Percentiles rank a stretch among this genome's conserved stretches.
phyloP scores from a whole-genome alignment of 495 filamentous ascomycete species.

The Mytilinidion resinicola region DNA sequence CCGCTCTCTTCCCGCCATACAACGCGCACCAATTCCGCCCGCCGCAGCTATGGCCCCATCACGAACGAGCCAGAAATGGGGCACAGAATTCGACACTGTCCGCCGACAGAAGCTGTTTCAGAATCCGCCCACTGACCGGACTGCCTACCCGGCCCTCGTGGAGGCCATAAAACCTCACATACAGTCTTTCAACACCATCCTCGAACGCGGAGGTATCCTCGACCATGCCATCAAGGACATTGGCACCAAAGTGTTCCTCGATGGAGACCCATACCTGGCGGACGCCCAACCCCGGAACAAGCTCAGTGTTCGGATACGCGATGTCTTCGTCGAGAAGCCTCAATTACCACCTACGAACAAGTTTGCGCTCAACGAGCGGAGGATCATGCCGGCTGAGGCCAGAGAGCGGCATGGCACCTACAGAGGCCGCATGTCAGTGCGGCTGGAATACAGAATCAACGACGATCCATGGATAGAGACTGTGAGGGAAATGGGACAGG shows the following conservation, averaged over 20 bases:
- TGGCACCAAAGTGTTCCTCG: constrained; percentile 78
- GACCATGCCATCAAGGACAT: constrained; percentile 78
- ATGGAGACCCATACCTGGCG: constrained; percentile 51
- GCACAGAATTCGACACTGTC: constrained; percentile 71
- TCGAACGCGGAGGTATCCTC: constrained; percentile 62
- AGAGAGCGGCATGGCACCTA: constrained; percentile 91
- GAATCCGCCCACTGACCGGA: constrained; percentile 76
- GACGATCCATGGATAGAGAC: constrained; percentile 73
- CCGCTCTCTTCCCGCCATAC: neutral
- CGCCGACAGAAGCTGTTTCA: constrained; percentile 80
- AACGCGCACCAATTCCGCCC: constrained; percentile 21
- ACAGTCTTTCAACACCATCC: constrained; percentile 92
- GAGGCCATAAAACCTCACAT: constrained; percentile 81
- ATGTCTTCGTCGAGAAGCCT: constrained; percentile 72
- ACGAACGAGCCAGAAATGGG: constrained; percentile 59
- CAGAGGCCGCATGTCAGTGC: constrained; percentile 73
- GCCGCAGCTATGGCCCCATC: constrained; percentile 51
- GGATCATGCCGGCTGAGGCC: constrained; percentile 87
- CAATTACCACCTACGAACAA: constrained; percentile 72
- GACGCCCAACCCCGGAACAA: constrained; percentile 57
- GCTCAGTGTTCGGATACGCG: constrained; percentile 64
- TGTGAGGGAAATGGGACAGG: constrained; percentile 73
- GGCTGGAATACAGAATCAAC: constrained; percentile 77
- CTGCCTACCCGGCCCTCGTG: constrained; percentile 81
- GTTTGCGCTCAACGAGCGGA: constrained; percentile 62